Conservation (phyloP, 1,284 basidiomycete genomes). For the Tranzscheliella williamsii region DNA sequence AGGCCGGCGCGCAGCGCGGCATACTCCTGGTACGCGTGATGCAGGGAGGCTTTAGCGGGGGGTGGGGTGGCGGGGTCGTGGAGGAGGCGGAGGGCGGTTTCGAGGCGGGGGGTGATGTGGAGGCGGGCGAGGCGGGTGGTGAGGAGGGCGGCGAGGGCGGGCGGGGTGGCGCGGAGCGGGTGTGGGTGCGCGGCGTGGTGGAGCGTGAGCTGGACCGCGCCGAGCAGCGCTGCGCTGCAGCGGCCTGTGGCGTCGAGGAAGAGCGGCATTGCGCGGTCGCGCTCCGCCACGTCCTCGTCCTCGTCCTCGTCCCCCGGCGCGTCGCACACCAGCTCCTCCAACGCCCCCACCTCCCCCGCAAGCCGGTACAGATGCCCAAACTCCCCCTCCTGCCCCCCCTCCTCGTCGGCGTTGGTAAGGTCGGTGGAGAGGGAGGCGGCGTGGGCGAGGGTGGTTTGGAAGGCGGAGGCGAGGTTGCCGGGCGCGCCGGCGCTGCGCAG, state of each 20-base stretch:
- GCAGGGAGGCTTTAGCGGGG: slow-evolving; percentile 9
- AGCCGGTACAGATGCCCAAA: neutral
- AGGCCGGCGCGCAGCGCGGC: slow-evolving; percentile 2
- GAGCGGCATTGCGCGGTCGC: slow-evolving; percentile 19
- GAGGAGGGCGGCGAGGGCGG: neutral
- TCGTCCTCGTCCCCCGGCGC: neutral
- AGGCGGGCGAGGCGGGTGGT: neutral
- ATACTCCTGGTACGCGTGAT: slow-evolving; percentile 28
- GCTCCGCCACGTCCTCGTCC: slow-evolving; percentile 17
- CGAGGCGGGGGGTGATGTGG: neutral
- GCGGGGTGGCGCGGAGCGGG: neutral
- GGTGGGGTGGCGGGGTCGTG: neutral
- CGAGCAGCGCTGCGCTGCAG: slow-evolving; percentile 11
- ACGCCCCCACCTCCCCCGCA: neutral
- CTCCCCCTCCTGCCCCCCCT: neutral
- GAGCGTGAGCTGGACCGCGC: slow-evolving; percentile 8
- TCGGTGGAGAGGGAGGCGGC: too few species aligned
- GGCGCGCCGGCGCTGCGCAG: neutral
- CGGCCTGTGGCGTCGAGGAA: slow-evolving; percentile 12
- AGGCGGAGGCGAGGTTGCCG: neutral
- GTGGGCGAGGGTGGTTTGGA: neutral
- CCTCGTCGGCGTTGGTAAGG: neutral
- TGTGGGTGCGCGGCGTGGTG: neutral
- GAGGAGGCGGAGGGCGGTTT: slow-evolving; percentile 1
- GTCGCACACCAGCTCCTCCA: neutral